Percentiles rank a stretch among this genome's conserved stretches.
phyloP scores from a whole-genome alignment of 768 basidiomycete species.

The Tulasnella sp. region DNA sequence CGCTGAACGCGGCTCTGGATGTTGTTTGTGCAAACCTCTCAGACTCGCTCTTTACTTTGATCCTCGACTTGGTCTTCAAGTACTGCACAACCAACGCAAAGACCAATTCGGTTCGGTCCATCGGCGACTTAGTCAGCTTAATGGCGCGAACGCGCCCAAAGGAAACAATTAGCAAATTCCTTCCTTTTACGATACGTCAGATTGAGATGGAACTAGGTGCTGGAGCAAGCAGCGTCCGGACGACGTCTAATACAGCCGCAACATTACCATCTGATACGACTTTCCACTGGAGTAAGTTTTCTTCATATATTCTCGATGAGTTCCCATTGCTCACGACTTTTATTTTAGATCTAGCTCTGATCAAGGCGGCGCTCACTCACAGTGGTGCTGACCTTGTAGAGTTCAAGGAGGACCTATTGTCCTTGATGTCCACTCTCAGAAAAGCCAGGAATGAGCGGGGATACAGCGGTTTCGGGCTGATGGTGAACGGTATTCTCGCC shows the following conservation, averaged over 20 bases:
- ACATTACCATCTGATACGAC: conserved; percentile 77
- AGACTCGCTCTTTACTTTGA: conserved; percentile 66
- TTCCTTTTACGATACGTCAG: conserved; percentile 62
- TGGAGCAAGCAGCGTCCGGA: conserved; percentile 78
- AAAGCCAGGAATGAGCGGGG: conserved; percentile 83
- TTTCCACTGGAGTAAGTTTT: conserved; percentile 81
- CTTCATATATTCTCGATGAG: neutral
- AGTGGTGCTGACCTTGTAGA: conserved; percentile 53
- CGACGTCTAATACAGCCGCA: conserved; percentile 54
- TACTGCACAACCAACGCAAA: conserved; percentile 85
- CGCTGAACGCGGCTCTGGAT: conserved; percentile 70
- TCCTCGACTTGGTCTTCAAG: conserved; percentile 71
- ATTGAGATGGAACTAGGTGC: conserved; percentile 79
- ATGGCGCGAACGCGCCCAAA: conserved; percentile 68
- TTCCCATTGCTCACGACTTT: neutral
- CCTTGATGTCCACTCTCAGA: conserved; percentile 51
- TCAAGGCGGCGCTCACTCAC: conserved; percentile 72
- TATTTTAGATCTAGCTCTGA: conserved; percentile 51
- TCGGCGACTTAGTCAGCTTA: conserved; percentile 78
- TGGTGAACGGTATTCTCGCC: conserved; percentile 64
- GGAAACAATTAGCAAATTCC: conserved; percentile 66
- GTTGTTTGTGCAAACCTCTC: conserved; percentile 72
- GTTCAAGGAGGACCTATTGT: conserved; percentile 53
- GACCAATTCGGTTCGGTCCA: conserved; percentile 81
- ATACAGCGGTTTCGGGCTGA: conserved; percentile 64